Conservation (phyloP, 805 yeast genomes). For the Torulaspora gathmanii region DNA sequence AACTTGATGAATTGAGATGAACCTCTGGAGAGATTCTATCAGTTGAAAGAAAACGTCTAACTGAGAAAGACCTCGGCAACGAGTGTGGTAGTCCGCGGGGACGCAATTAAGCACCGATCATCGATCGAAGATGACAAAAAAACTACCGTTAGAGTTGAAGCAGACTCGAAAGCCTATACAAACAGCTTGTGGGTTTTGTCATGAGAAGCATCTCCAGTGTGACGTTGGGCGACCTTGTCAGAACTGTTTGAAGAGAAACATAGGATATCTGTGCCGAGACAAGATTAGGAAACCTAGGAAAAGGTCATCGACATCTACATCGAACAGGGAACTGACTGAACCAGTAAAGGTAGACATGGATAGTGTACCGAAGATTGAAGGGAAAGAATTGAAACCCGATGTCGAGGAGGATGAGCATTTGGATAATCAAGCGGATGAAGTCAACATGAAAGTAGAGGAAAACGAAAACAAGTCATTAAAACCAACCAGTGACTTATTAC, state of each 20-base stretch:
- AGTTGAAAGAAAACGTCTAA: not conserved
- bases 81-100: not conserved
- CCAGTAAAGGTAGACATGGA: not conserved
- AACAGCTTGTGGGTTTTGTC: slow-evolving; percentile 70
- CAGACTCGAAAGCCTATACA: slow-evolving; percentile 54
- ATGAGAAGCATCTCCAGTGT: slow-evolving; percentile 68
- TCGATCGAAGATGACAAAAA: slow-evolving; percentile 51
- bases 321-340: not conserved
- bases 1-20: not conserved
- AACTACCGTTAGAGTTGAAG: slow-evolving; percentile 50
- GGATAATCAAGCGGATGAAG: not conserved
- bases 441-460: not conserved
- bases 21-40: no score
- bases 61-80: not conserved
- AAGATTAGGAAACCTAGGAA: slow-evolving; percentile 44
- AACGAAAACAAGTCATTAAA: not conserved
- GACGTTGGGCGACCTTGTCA: slow-evolving; percentile 62
- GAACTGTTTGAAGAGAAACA: slow-evolving; percentile 60
- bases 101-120: not conserved
- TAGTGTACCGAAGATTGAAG: not conserved
- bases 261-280: slow-evolving; percentile 53
- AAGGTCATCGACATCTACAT: slow-evolving; percentile 5
- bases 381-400: not conserved
- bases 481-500: not conserved
- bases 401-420: not conserved